A percentile compares a stretch with the other conserved stretches of the same genome.
These are phyloP conservation scores for Bretschneidera sinensis DNA, from an alignment of 345 rosid genomes.

Conservation along the genomic window DNA sequence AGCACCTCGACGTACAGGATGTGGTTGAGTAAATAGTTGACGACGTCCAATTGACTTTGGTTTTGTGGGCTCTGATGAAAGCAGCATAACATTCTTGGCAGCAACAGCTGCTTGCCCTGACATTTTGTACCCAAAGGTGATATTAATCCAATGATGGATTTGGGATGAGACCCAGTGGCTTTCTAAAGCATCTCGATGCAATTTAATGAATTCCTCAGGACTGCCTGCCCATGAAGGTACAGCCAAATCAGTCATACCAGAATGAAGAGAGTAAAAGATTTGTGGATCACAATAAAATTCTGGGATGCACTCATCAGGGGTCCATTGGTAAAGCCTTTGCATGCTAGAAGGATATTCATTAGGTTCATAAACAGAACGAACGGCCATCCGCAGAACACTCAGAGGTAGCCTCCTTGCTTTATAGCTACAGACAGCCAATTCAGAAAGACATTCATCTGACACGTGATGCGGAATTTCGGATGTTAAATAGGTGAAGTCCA, in stretches of 20 bases:
- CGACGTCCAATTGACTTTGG: conserved; percentile 83
- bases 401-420: conserved; percentile 95
- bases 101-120: conserved; percentile 81
- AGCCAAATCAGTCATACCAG: conserved; percentile 88
- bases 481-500: conserved; percentile 87
- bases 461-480: conserved; percentile 94
- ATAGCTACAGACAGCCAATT: conserved; percentile 96
- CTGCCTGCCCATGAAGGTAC: conserved; percentile 80
- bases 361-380: conserved; percentile 92
- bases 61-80: conserved; percentile 65
- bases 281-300: conserved; percentile 83
- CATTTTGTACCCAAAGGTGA: conserved; percentile 90
- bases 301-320: conserved; percentile 98
- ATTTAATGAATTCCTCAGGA: conserved; percentile 77
- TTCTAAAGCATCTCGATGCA: conserved; percentile 88
- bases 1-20: conserved; percentile 53
- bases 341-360: conserved; percentile 93
- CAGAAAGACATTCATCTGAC: conserved; percentile 97
- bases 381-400: conserved; percentile 79
- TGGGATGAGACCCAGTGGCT: conserved; percentile 63
- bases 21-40: conserved; percentile 74
- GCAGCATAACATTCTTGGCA: conserved; percentile 90
- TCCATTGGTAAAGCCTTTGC: conserved; percentile 96
- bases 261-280: conserved; percentile 64
- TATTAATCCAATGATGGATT: conserved; percentile 89